Percentiles rank a stretch among this genome's conserved stretches.
phyloP scores from a whole-genome alignment of 1,284 basidiomycete genomes.

The Fomitiporia mediterranea region DNA sequence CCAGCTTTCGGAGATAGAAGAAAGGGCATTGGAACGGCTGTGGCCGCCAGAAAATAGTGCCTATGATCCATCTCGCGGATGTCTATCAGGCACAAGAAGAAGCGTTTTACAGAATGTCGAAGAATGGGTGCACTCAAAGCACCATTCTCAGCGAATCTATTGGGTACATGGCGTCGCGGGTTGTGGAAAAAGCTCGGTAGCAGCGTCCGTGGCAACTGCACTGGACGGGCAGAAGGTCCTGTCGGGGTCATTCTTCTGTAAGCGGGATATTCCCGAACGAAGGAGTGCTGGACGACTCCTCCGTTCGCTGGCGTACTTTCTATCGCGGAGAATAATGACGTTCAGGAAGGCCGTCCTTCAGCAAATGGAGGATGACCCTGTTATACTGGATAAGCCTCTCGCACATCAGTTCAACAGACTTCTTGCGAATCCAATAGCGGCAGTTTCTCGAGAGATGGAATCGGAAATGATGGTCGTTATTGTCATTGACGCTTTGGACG shows the following conservation, averaged over 20 bases:
- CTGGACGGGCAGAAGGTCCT: not conserved
- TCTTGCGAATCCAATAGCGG: not conserved
- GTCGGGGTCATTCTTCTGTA: conserved; percentile 3
- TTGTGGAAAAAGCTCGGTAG: conserved; percentile 7
- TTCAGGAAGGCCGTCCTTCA: not conserved
- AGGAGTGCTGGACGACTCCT: not conserved
- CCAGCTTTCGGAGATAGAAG: too few relatives aligned
- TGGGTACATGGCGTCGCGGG: conserved; percentile 13
- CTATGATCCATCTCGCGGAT: not conserved
- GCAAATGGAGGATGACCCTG: not conserved
- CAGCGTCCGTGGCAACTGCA: not conserved
- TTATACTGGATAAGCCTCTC: not conserved
- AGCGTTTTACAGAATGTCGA: not conserved
- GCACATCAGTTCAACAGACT: not conserved
- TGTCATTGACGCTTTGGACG: conserved; percentile 9
- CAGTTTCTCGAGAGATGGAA: not conserved
- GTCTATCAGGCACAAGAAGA: not conserved
- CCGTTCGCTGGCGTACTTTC: not conserved
- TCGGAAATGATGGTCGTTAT: not conserved
- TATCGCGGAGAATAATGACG: not conserved
- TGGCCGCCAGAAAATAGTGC: too few relatives aligned
- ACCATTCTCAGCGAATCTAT: not conserved
- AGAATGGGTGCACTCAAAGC: not conserved
- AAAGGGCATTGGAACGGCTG: too few relatives aligned
- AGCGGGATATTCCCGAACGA: not conserved